These are phyloP conservation scores for Alternaria rosae DNA, from an alignment of 2,329 filamentous ascomycete genomes.

Conservation along the genomic window DNA sequence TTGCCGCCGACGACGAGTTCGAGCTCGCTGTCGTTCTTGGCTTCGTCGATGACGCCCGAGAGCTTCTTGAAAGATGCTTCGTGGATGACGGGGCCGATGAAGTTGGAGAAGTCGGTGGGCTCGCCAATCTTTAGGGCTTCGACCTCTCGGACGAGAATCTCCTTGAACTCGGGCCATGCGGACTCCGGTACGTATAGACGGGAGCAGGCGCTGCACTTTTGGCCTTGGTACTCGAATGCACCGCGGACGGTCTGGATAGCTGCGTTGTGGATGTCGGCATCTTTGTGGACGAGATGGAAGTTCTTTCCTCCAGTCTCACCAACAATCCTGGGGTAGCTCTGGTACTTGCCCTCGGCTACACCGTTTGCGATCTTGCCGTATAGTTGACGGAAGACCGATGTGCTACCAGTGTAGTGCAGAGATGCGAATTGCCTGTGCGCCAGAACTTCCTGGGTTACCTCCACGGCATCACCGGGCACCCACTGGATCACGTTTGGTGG, in stretches of 20 bases:
- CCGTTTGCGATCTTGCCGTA: slow-evolving; percentile 86
- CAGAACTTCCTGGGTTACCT: slow-evolving; percentile 80
- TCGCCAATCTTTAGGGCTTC: slow-evolving; percentile 74
- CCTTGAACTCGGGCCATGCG: slow-evolving; percentile 74
- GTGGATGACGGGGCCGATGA: slow-evolving; percentile 89
- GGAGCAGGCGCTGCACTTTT: slow-evolving; percentile 89
- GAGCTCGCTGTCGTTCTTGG: slow-evolving; percentile 77
- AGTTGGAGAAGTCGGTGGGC: slow-evolving; percentile 75
- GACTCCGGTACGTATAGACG: slow-evolving; percentile 80
- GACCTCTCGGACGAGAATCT: slow-evolving; percentile 72
- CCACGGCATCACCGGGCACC: slow-evolving; percentile 84
- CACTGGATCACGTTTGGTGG: slow-evolving; percentile 93
- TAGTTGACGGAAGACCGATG: slow-evolving; percentile 85
- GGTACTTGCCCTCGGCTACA: slow-evolving; percentile 81
- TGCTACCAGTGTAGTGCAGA: slow-evolving; percentile 96
- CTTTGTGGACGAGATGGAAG: slow-evolving; percentile 83
- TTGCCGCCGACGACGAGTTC: slow-evolving; percentile 77
- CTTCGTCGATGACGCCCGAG: slow-evolving; percentile 75
- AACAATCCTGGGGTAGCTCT: slow-evolving; percentile 85
- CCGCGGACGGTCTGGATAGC: slow-evolving; percentile 83
- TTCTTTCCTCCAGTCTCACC: slow-evolving; percentile 95
- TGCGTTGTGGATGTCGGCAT: slow-evolving; percentile 80
- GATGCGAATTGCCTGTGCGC: slow-evolving; percentile 82
- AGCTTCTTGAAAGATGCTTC: slow-evolving; percentile 82
- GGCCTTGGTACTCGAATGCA: slow-evolving; percentile 89